Conservation (phyloP, 768 basidiomycete species). For the Panellus pusillus region DNA sequence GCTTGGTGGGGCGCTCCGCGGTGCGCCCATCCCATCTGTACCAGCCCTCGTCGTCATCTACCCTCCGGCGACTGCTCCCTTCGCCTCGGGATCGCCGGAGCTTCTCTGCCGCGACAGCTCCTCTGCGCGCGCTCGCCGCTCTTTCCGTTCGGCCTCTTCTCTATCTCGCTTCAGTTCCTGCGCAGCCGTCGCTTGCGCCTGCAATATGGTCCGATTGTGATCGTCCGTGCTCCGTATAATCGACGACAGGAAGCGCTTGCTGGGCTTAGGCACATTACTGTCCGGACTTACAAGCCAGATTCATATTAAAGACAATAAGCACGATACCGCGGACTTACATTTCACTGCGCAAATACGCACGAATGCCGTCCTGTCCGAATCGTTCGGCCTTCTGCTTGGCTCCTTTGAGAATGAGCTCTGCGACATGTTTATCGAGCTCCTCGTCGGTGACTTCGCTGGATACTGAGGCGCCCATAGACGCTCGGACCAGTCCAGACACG, state of each 20-base stretch:
- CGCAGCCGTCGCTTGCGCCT: slow-evolving; percentile 70
- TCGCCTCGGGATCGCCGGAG: slow-evolving; percentile 35
- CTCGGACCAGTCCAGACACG: slow-evolving; percentile 76
- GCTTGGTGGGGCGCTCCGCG: slow-evolving; percentile 42
- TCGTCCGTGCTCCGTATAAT: slow-evolving; percentile 95
- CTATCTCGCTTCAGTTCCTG: slow-evolving; percentile 70
- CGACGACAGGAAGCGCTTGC: slow-evolving; percentile 78
- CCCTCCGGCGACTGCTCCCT: slow-evolving; percentile 29
- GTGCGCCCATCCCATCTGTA: slow-evolving; percentile 57
- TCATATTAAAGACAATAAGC: background rate
- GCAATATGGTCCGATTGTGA: slow-evolving; percentile 85
- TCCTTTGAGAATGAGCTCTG: slow-evolving; percentile 87
- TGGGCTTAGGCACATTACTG: slow-evolving; percentile 72
- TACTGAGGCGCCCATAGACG: slow-evolving; percentile 71
- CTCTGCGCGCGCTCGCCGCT: slow-evolving; percentile 65
- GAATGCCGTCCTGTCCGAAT: slow-evolving; percentile 75
- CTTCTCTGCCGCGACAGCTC: slow-evolving; percentile 74
- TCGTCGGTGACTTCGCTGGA: slow-evolving; percentile 65
- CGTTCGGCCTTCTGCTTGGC: slow-evolving; percentile 88
- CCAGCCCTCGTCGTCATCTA: slow-evolving; percentile 37
- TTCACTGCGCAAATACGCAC: slow-evolving; percentile 68
- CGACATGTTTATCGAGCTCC: slow-evolving; percentile 90
- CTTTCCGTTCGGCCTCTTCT: slow-evolving; percentile 63
- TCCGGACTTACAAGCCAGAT: slow-evolving; percentile 49
- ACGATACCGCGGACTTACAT: slow-evolving; percentile 34